Base-by-base conservation (phyloP, 768 basidiomycete species). In the Boletus pseudopeckii region DNA sequence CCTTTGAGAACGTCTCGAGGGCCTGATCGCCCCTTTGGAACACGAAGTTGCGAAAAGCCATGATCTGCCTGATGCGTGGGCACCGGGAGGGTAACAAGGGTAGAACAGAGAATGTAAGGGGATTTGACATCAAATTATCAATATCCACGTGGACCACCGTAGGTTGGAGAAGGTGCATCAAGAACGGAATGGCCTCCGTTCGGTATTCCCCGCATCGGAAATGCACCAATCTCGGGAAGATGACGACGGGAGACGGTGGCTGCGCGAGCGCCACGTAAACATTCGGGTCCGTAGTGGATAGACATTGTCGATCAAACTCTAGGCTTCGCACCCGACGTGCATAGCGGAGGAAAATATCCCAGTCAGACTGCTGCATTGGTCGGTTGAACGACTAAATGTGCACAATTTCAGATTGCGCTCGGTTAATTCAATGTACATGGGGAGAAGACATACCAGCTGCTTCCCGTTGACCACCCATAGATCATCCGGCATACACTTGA, bases 391-490 rank as follows among this genome's bases (percentile, higher is more conserved):
- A 57, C 67, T 71, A 42, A 40, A 44, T 9, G 4, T 6, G 42
- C 34, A 48, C 15, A 26, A 52, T 41, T 24, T 63, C 37, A 61
- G 53, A 53, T 38, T 45, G 53, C 34, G 48, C 18, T 53, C 53
- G n/a, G 34, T 13, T 2, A 45, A 20, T 18, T 17, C 11, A 40
- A 26, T 34, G 30, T 24, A 32, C 22, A 7, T n/a, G 20, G n/a
- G n/a, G 15, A 17, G 8, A 41, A 11, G 30, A 60, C 66, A 36
- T 24, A 67, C 67, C 64, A 67, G 41, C 53, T 63, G 58, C 64
- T 69, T 67, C 59, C 59, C 59, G 56, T 49, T 57, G 61, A 71
- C 66, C 67, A 47, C 66, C 67, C 67, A 69, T 14, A 71, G 56
- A 59, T 71, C 67, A 58, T 55, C 52, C 10, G 67, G 67, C 65